phyloP scores from a whole-genome alignment of 2,329 filamentous ascomycete species.

The Trichoderma guizhouense region DNA sequence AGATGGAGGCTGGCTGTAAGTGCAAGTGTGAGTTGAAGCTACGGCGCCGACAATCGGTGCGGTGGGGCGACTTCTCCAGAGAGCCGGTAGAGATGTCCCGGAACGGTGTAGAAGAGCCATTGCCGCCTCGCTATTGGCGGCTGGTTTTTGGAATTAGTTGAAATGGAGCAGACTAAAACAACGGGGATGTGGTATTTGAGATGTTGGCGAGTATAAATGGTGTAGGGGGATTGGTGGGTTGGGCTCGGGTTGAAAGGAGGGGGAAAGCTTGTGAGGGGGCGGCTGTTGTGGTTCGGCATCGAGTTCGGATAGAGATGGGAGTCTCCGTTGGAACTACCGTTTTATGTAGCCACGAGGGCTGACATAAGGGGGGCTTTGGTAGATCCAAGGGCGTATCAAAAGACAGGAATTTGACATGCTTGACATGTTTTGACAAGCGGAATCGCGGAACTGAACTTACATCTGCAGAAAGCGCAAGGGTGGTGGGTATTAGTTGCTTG shows the following conservation, averaged over 20 bases:
- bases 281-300: background rate
- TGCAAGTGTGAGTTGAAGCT: slow-evolving; percentile 9
- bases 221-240: background rate
- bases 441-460: background rate
- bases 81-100: slow-evolving; percentile 24
- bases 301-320: background rate
- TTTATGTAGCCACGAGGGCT: background rate
- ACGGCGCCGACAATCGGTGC: slow-evolving; percentile 15
- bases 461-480: background rate
- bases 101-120: slow-evolving; percentile 29
- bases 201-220: background rate
- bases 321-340: background rate
- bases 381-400: background rate
- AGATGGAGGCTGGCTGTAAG: slow-evolving; percentile 5
- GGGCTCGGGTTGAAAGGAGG: background rate
- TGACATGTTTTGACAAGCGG: background rate
- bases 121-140: slow-evolving; percentile 16
- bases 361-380: background rate
- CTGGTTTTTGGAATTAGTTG: background rate
- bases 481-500: background rate
- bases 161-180: background rate
- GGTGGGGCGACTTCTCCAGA: slow-evolving; percentile 24
- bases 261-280: background rate
- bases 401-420: background rate
- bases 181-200: background rate